Base-by-base conservation (phyloP, 1,284 basidiomycete genomes). In the Irpex sp. region DNA sequence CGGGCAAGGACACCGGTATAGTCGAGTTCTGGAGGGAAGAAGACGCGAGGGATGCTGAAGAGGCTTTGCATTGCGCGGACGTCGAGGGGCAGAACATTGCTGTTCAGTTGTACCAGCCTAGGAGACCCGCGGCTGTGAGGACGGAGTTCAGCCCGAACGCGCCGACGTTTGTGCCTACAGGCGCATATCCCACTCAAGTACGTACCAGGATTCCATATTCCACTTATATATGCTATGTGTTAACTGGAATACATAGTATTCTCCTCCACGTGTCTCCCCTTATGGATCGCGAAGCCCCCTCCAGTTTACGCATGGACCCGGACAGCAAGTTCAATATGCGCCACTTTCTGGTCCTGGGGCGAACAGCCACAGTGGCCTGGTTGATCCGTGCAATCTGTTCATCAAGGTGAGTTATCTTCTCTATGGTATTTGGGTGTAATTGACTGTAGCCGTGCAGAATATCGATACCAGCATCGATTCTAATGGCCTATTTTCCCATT, bases 371-470 rank as follows among this genome's bases (percentile, higher is more conserved):
- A 93, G 92, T 65, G 94, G 93, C 34, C 80, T 94, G 26, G 93
- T 96, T 66, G 94, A 96, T 76, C 93, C 93, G 1, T 94, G 93
- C 81, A 96, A 96, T 74, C 77, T 96, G 57, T 96, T 96, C 76
- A 92, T 91, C 81, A 93, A 93, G 81, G 91, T 91, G 58, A 60
- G 78, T 64, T 11, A 13, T 57, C 40, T 26, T 54, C 13, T 6
- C 52, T 44, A 21, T 34, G 51, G 59, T 51, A 19, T 5, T 17
- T 58, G 31, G 31, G n/a, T 51, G 60, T 49, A 51, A 57, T 31
- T 56, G 54, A 56, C 49, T 19, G 8, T 56, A 26, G 5, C 55
- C 71, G 62, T 64, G 19, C 69, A 96, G 92, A 94, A 94, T 72
- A 80, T 97, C 57, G 92, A 94, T 73, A 84, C 89, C 1, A 85